Percentiles rank a stretch among this genome's conserved stretches.
Evolutionary conservation across 192 early-diverging fungal species (phyloP).

Genomic region (Chytriomyces confervae): DNA sequence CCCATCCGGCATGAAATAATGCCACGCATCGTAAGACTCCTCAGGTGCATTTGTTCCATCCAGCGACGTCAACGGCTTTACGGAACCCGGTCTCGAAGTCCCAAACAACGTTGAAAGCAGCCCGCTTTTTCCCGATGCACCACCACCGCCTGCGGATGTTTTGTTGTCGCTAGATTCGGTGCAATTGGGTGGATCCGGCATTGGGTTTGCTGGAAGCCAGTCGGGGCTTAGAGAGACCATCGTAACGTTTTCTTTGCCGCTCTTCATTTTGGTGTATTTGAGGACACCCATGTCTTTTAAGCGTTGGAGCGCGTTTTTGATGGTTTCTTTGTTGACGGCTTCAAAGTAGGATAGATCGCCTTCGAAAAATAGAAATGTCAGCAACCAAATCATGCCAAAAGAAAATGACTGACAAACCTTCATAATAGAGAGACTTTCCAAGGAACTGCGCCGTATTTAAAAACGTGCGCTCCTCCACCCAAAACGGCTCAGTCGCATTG

Average conservation of each 20-base stretch:
- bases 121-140: not conserved
- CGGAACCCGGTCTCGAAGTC: not conserved
- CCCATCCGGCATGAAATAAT: constrained; percentile 60
- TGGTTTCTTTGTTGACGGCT: constrained; percentile 82
- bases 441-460: constrained; percentile 73
- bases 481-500: constrained; percentile 38
- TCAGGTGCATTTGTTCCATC: constrained; percentile 13
- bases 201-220: constrained; percentile 32
- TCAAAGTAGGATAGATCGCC: constrained; percentile 76
- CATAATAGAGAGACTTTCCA: constrained; percentile 85
- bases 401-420: constrained; percentile 60
- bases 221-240: constrained; percentile 49
- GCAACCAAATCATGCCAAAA: not conserved
- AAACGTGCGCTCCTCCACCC: constrained; percentile 77
- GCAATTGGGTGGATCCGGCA: constrained; percentile 44
- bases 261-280: constrained; percentile 48
- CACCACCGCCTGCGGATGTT: not conserved
- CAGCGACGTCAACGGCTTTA: not conserved
- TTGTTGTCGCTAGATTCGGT: not conserved
- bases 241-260: constrained; percentile 34
- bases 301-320: constrained; percentile 77
- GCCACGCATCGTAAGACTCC: constrained; percentile 48
- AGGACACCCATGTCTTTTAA: constrained; percentile 74
- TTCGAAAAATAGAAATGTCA: not conserved
- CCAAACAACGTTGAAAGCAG: not conserved